These are phyloP conservation scores for Colletotrichum graminicola DNA, from an alignment of 2,329 filamentous ascomycete species.

Conservation along the genomic window DNA sequence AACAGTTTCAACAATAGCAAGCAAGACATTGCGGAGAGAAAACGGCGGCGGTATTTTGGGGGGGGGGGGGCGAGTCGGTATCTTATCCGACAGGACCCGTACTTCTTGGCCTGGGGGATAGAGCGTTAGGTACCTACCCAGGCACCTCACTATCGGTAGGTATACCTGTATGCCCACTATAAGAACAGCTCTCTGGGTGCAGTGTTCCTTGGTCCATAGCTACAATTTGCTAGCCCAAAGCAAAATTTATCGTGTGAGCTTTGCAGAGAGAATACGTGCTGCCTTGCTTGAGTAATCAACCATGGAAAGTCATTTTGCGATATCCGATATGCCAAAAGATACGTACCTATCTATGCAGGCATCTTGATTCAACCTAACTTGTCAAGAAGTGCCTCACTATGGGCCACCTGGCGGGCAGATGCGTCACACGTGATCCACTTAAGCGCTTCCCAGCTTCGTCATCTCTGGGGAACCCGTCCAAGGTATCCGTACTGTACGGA, in stretches of 20 bases:
- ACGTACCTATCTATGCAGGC: not conserved
- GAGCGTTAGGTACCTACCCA: not conserved
- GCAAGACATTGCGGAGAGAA: constrained; percentile 38
- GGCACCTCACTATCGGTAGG: too few species aligned
- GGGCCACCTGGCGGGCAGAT: constrained; percentile 17
- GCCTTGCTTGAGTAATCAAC: not conserved
- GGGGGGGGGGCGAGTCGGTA: constrained; percentile 24
- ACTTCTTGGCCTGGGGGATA: not conserved
- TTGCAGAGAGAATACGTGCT: not conserved
- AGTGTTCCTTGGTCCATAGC: constrained; percentile 7
- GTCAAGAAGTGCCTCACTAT: not conserved
- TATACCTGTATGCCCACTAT: not conserved
- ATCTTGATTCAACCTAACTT: not conserved
- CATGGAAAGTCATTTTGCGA: not conserved
- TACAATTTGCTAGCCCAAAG: not conserved
- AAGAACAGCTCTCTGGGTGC: constrained; percentile 19
- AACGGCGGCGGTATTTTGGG: constrained; percentile 36
- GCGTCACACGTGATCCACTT: constrained; percentile 16
- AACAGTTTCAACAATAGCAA: constrained; percentile 37
- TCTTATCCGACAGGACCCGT: constrained; percentile 32
- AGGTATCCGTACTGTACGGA: too few species aligned
- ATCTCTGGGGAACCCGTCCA: constrained; percentile 35
- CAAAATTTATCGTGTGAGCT: not conserved
- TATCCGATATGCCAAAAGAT: not conserved
- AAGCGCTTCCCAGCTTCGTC: constrained; percentile 23